These are phyloP conservation scores for Colletotrichum karsti DNA, from an alignment of 2,329 filamentous ascomycete genomes.

Conservation along the genomic window DNA sequence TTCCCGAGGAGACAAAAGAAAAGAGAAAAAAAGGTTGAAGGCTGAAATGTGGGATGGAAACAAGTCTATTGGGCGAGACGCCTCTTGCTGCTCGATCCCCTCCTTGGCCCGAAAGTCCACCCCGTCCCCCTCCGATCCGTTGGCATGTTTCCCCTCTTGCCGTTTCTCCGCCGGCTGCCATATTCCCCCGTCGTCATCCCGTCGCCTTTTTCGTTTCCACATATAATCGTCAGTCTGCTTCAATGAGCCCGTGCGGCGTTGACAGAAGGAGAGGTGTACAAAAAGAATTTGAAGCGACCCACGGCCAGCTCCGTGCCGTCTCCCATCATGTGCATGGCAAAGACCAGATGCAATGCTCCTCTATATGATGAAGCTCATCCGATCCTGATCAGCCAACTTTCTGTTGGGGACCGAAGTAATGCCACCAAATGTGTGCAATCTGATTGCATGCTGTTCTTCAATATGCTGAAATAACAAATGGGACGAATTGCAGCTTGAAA, in stretches of 20 bases:
- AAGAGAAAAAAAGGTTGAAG: neutral
- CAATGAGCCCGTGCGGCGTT: neutral
- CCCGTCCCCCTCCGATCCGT: neutral
- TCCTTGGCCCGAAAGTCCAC: neutral
- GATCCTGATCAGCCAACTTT: neutral
- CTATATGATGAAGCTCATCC: slow-evolving; percentile 4
- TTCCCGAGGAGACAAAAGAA: slow-evolving; percentile 11
- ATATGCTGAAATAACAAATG: slow-evolving; percentile 4
- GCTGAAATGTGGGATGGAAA: neutral
- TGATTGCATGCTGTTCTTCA: slow-evolving; percentile 27
- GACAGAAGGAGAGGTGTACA: neutral
- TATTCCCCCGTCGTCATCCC: neutral
- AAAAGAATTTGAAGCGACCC: neutral
- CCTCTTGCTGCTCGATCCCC: neutral
- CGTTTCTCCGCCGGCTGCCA: neutral
- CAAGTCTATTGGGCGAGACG: neutral
- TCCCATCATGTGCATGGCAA: too few relatives aligned
- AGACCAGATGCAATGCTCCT: neutral
- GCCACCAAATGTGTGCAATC: slow-evolving; percentile 16
- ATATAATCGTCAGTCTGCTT: slow-evolving; percentile 13
- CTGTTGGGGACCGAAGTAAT: neutral
- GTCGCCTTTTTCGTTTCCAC: slow-evolving; percentile 9
- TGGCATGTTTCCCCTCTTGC: neutral
- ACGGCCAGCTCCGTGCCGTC: neutral
- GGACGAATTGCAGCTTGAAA: neutral